Evolutionary conservation across 192 early-diverging fungal genomes (phyloP), one percentile per base, ranked within the genome.

Genomic region (Mortierella claussenii): DNA sequence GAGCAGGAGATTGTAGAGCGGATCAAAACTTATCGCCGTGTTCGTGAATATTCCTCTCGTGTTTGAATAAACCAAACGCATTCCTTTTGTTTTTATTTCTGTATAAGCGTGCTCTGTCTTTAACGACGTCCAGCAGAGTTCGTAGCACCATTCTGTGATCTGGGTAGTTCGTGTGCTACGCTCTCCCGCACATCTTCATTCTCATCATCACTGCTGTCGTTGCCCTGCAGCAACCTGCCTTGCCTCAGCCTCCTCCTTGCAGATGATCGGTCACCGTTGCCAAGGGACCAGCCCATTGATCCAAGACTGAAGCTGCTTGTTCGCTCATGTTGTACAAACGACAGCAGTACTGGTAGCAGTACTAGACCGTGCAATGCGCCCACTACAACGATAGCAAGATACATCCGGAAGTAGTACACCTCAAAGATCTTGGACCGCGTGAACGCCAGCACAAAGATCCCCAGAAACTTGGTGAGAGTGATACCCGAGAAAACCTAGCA

Each of bases 391-490:
- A 90, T 89, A 6, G 82, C 52, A 3, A 88, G 60, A 56, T 90
- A 90, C 87, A 90, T 89, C 44, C 86, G 65, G 68, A 90, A 90
- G 57, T 90, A 90, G 55, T 88, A 90, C 18, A 88, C 80, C 64
- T 88, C 86, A 76, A 90, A 90, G 28, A 90, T 90, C 63, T 88
- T 87, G 45, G 88, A 89, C 28, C 81, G 63, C 23, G 89, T 87
- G 63, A 90, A 90, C 13, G 89, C 89, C 4, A 90, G 64, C 11
- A 90, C 87, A 49, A 85, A 60, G 46, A 90, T 86, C n/a, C 89
- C 89, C 32, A 80, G 70, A 60, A 90, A 89, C 56, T 90, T 90
- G 46, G 89, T 90, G 27, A 87, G 46, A 13, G 86, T 87, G 37
- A 89, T 90, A 32, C 87, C 87, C 37, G 83, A 85, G 60, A 90